These are phyloP conservation scores for Tolypocladium inflatum DNA, from an alignment of 2,329 filamentous ascomycete species.

Conservation along the genomic window DNA sequence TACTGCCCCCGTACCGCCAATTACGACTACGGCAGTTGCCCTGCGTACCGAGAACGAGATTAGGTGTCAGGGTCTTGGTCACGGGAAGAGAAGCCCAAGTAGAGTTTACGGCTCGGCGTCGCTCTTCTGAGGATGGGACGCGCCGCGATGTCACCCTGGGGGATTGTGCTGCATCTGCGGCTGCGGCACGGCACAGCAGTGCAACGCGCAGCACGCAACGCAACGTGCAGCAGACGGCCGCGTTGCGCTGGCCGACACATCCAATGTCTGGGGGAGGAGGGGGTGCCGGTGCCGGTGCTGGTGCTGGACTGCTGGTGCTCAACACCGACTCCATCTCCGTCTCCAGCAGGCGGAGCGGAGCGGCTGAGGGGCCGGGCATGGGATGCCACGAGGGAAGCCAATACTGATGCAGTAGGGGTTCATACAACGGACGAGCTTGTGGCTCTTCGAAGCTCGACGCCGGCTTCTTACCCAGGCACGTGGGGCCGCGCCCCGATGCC, in stretches of 20 bases:
- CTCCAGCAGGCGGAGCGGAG: neutral
- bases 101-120: neutral
- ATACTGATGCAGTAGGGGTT: neutral
- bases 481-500: neutral
- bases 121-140: neutral
- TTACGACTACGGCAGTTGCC: slow-evolving; percentile 1
- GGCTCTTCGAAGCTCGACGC: too few relatives aligned
- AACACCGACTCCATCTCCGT: neutral
- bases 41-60: neutral
- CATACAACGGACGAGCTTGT: neutral
- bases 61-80: neutral
- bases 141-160: neutral
- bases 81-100: neutral
- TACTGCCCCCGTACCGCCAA: neutral
- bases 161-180: neutral
- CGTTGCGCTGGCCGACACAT: neutral
- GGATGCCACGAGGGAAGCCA: neutral
- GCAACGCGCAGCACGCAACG: neutral
- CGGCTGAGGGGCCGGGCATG: neutral
- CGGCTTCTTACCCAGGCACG: neutral
- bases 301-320: neutral
- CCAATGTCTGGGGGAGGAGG: neutral
- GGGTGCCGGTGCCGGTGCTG: neutral
- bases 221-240: neutral
- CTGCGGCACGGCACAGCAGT: neutral